These are phyloP conservation scores for Quercus glauca DNA, from an alignment of 306 rosid species.

Conservation along the genomic window DNA sequence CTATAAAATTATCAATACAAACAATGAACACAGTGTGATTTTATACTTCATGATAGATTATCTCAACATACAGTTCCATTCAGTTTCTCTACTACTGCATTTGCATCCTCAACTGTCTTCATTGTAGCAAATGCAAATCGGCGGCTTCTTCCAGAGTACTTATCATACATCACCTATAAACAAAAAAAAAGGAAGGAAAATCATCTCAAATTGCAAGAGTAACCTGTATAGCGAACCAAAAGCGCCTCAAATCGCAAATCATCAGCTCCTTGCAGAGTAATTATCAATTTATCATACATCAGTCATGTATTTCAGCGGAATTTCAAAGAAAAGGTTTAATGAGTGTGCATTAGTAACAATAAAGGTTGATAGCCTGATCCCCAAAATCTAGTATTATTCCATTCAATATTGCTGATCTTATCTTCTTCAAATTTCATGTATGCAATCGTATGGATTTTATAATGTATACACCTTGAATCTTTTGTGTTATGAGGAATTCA, in stretches of 20 bases:
- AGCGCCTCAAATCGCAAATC: background rate
- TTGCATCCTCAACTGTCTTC: slow-evolving; percentile 87
- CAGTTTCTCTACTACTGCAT: slow-evolving; percentile 69
- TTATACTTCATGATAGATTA: background rate
- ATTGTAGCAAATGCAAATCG: slow-evolving; percentile 83
- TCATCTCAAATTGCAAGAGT: background rate
- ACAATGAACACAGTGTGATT: background rate
- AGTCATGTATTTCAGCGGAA: background rate
- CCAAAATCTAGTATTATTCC: background rate
- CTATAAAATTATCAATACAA: slow-evolving; percentile 2
- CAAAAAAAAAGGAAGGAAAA: slow-evolving; percentile 8
- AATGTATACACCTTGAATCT: no score
- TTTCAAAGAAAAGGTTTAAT: background rate
- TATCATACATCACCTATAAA: slow-evolving; percentile 86
- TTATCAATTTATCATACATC: background rate
- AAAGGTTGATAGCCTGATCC: background rate
- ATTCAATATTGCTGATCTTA: background rate
- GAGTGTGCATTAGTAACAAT: background rate
- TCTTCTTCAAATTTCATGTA: background rate
- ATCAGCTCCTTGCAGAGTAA: background rate
- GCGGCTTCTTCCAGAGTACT: slow-evolving; percentile 89
- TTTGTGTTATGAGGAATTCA: no score
- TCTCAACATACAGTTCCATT: slow-evolving; percentile 75
- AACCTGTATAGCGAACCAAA: background rate
- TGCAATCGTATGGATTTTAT: background rate